Conservation (phyloP, 306 rosid genomes). For the Crotalaria pallida region DNA sequence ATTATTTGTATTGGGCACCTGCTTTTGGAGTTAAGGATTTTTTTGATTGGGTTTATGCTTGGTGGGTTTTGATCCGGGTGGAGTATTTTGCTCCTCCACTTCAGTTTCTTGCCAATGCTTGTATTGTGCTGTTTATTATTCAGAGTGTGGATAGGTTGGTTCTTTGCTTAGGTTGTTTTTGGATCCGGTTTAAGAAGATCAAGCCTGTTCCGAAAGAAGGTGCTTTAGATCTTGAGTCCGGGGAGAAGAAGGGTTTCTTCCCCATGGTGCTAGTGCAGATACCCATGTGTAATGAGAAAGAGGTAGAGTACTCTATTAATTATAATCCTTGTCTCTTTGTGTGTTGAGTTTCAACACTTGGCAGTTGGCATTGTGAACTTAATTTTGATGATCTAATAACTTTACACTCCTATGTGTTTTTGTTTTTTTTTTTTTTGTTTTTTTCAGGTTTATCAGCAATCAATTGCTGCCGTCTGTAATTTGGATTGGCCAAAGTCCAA, state of each 20-base stretch:
- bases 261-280: slow-evolving; percentile 98
- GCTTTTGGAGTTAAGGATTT: slow-evolving; percentile 46
- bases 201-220: slow-evolving; percentile 61
- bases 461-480: slow-evolving; percentile 83
- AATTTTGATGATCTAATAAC: slow-evolving; percentile 10
- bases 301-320: slow-evolving; percentile 36
- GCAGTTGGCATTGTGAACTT: not conserved
- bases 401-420: not conserved
- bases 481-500: slow-evolving; percentile 89
- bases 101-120: slow-evolving; percentile 70
- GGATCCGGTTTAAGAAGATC: slow-evolving; percentile 77
- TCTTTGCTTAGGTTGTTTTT: slow-evolving; percentile 85
- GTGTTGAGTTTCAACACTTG: not conserved
- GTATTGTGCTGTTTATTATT: slow-evolving; percentile 69
- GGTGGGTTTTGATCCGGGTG: slow-evolving; percentile 69
- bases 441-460: slow-evolving; percentile 89
- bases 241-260: slow-evolving; percentile 57
- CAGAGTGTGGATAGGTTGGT: slow-evolving; percentile 80
- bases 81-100: slow-evolving; percentile 90
- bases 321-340: not conserved
- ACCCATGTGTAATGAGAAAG: slow-evolving; percentile 97
- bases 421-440: too few relatives aligned
- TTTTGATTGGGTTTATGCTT: slow-evolving; percentile 50
- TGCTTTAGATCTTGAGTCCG: slow-evolving; percentile 63
- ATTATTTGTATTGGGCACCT: slow-evolving; percentile 31